phyloP scores from a whole-genome alignment of 169 alveolate genomes.

The Cardiosporidium cionae region DNA sequence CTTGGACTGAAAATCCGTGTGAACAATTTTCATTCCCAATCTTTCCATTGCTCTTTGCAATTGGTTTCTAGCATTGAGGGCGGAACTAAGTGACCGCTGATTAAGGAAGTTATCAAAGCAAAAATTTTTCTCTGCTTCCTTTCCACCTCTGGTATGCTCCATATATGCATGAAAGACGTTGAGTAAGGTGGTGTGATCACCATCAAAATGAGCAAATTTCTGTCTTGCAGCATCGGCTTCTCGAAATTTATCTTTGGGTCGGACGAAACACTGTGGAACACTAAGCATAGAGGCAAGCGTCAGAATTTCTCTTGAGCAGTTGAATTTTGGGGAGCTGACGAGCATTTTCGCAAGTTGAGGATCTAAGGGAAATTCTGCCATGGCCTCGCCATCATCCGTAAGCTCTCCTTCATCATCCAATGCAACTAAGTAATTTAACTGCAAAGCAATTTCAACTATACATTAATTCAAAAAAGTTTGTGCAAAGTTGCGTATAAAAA shows the following conservation, averaged over 20 bases:
- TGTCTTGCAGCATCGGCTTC: conserved; percentile 51
- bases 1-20: conserved; percentile 33
- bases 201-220: conserved; percentile 86
- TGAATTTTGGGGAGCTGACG: conserved; percentile 18
- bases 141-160: conserved; percentile 48
- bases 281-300: conserved; percentile 72
- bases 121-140: conserved; percentile 66
- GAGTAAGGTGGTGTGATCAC: conserved; percentile 95
- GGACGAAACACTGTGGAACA: conserved; percentile 79
- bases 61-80: conserved; percentile 80
- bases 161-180: conserved; percentile 66
- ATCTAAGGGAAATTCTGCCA: conserved; percentile 97
- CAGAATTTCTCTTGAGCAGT: conserved; percentile 29
- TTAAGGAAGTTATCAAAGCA: conserved; percentile 77
- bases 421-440: conserved; percentile 90
- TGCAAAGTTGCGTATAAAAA: not conserved
- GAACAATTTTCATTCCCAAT: conserved; percentile 15
- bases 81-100: conserved; percentile 63
- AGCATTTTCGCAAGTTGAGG: conserved; percentile 93
- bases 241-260: conserved; percentile 79
- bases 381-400: conserved; percentile 86
- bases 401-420: conserved; percentile 97
- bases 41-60: conserved; percentile 59
- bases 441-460: conserved; percentile 63
- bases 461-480: not conserved